Evolutionary conservation across 495 filamentous ascomycete species (phyloP), one percentile per base, ranked within the genome.

Genomic region (Penicillium waksmanii): DNA sequence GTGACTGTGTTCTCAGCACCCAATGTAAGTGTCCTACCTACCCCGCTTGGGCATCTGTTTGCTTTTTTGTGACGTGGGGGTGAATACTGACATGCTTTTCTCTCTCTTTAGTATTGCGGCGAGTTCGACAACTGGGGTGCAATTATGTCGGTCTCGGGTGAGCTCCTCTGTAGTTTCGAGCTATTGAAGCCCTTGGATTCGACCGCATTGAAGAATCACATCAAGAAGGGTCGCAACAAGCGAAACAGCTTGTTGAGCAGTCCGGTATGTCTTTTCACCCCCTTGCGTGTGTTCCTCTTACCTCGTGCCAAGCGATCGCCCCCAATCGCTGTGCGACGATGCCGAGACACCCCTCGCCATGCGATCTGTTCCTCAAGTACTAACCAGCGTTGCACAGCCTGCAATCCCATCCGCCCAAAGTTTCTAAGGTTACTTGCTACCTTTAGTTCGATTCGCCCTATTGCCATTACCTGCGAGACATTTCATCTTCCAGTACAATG

Each of bases 41-140:
- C 49, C 46, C 13, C 25, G 63, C 60, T 47, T 10, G 50, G 11
- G 47, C 23, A 53, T 57, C 31, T 52, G 40, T 23, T 17, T 40
- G 3, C 51, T 12, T 40, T 51, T 57, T 25, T 12, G 18, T 53
- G 33, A 17, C 42, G 8, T 44, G 42, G 46, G 46, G 18, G 7
- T 13, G 2, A 10, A 25, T 48, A 31, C 71, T 70, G 36, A 75
- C 66, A n/a, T 48, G 6, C n/a, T n/a, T 31, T 31, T 62, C 36
- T 65, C 56, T 42, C 40, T 49, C 18, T 56, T 10, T 65, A 97
- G 93, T 99, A 99, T 70, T 99, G 95, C 68, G 95, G 95, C 61
- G 95, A 99, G 75, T 99, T 99, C 66, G 95, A 99, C 70, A 99
- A 99, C 56, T 98, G 95, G 92, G 95, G 95, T 15, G 95, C 95